A percentile compares a stretch with the other conserved stretches of the same genome.
Conservation (phyloP, 2,329 filamentous ascomycete species). For the Diaporthe australafricana region DNA sequence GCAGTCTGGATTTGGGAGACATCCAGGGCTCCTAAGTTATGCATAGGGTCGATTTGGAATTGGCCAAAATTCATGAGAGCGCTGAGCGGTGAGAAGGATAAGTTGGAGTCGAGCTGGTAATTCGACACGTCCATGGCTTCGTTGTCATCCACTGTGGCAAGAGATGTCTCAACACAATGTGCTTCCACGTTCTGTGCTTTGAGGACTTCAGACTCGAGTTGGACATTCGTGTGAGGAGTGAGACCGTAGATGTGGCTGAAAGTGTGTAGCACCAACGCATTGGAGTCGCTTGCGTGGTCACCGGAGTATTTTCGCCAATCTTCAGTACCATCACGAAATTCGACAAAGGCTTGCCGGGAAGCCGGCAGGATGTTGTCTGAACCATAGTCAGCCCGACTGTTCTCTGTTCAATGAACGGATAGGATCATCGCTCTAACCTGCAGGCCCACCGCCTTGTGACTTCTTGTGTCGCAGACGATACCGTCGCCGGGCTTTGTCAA, state of each 20-base stretch:
- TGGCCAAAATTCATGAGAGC: neutral
- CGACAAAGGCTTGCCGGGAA: neutral
- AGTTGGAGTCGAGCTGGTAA: fast-evolving
- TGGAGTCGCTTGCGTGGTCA: neutral
- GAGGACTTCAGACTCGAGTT: neutral
- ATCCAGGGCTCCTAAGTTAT: neutral
- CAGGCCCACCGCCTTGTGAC: fast-evolving
- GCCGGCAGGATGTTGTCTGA: neutral
- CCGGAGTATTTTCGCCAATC: neutral
- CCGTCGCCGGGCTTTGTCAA: conserved; percentile 1
- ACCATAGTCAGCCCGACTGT: neutral
- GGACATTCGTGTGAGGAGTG: neutral
- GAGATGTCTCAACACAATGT: too few relatives aligned
- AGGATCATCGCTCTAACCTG: neutral
- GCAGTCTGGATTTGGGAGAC: fast-evolving
- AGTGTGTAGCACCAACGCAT: neutral
- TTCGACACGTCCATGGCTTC: fast-evolving
- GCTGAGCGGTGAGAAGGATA: neutral
- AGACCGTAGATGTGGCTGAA: neutral
- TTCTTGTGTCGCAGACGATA: neutral
- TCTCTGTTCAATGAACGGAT: fast-evolving
- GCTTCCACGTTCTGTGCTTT: too few relatives aligned
- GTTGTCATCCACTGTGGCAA: neutral
- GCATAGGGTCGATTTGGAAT: fast-evolving
- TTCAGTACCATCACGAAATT: neutral